Conservation (phyloP, 1,284 basidiomycete species). For the Sporisorium exsertum region DNA sequence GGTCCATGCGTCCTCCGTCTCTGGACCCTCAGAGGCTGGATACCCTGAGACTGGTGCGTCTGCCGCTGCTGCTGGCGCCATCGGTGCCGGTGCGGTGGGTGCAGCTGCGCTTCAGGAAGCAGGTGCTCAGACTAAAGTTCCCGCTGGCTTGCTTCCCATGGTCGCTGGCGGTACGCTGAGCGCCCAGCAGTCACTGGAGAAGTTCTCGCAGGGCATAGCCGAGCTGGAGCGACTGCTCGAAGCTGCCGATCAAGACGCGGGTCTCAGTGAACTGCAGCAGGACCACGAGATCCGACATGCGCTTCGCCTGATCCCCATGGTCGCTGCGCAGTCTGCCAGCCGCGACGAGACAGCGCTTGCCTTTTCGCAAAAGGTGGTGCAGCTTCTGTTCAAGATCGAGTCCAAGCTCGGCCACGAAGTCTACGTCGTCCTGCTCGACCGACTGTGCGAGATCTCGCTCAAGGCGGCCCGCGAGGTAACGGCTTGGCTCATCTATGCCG, state of each 20-base stretch:
- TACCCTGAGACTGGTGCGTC: slow-evolving; percentile 21
- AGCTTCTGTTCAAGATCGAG: slow-evolving; percentile 68
- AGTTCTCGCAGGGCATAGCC: slow-evolving; percentile 63
- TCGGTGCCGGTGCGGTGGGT: slow-evolving; percentile 21
- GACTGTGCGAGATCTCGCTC: slow-evolving; percentile 87
- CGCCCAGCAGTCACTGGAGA: slow-evolving; percentile 67
- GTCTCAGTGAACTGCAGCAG: slow-evolving; percentile 72
- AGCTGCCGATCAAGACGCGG: slow-evolving; percentile 46
- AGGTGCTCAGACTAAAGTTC: slow-evolving; percentile 24
- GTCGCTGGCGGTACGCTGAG: slow-evolving; percentile 33
- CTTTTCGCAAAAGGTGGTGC: slow-evolving; percentile 93
- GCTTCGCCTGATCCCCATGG: slow-evolving; percentile 81
- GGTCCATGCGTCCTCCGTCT: slow-evolving; percentile 46
- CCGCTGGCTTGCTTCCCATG: slow-evolving; percentile 28
- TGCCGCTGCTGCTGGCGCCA: slow-evolving; percentile 14
- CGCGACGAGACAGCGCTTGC: slow-evolving; percentile 86
- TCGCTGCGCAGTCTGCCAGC: slow-evolving; percentile 82
- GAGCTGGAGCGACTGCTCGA: slow-evolving; percentile 64
- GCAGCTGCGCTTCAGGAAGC: slow-evolving; percentile 31
- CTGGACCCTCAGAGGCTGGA: slow-evolving; percentile 39
- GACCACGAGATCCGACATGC: slow-evolving; percentile 88
- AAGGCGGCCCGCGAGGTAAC: slow-evolving; percentile 97
- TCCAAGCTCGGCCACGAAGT: slow-evolving; percentile 61
- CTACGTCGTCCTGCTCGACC: slow-evolving; percentile 89
- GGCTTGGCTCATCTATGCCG: slow-evolving; percentile 94